phyloP scores from a whole-genome alignment of 192 early-diverging fungal species.

The Coemansia asiatica region DNA sequence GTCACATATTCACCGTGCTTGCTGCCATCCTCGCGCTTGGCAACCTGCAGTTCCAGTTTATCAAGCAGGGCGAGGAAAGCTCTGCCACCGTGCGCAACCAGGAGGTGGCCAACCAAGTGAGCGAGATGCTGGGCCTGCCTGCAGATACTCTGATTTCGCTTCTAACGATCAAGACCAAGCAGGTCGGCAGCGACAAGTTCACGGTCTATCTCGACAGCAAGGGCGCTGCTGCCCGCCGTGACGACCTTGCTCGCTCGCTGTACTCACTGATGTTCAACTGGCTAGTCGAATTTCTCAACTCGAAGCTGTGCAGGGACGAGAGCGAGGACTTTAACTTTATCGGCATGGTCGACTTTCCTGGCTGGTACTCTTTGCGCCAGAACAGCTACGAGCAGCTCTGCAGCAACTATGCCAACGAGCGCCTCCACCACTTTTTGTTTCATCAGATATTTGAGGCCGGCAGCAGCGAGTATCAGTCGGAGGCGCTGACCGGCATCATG shows the following conservation, averaged over 20 bases:
- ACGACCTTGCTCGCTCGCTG: constrained; percentile 70
- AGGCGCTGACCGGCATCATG: constrained; percentile 55
- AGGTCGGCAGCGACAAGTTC: constrained; percentile 79
- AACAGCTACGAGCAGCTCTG: constrained; percentile 63
- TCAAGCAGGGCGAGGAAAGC: constrained; percentile 71
- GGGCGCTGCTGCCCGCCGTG: constrained; percentile 68
- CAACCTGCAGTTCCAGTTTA: constrained; percentile 81
- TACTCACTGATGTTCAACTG: constrained; percentile 85
- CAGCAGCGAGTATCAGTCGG: constrained; percentile 59
- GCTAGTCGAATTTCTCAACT: constrained; percentile 82
- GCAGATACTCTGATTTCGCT: constrained; percentile 69
- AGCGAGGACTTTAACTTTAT: constrained; percentile 66
- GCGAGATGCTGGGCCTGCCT: constrained; percentile 79
- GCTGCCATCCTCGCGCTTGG: constrained; percentile 86
- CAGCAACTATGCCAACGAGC: constrained; percentile 89
- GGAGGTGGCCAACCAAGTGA: constrained; percentile 73
- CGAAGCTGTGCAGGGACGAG: constrained; percentile 71
- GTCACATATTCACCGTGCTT: constrained; percentile 81
- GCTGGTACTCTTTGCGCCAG: constrained; percentile 59
- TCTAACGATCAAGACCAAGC: constrained; percentile 78
- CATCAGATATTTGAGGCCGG: constrained; percentile 72
- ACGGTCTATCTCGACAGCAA: constrained; percentile 77
- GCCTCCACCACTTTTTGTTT: constrained; percentile 74
- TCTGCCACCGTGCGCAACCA: constrained; percentile 75
- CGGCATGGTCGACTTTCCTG: constrained; percentile 83